Percentiles rank a stretch among this genome's conserved stretches.
Evolutionary conservation across 1,139 yeast genomes (phyloP).

Genomic region (Meyerozyma athensensis): DNA sequence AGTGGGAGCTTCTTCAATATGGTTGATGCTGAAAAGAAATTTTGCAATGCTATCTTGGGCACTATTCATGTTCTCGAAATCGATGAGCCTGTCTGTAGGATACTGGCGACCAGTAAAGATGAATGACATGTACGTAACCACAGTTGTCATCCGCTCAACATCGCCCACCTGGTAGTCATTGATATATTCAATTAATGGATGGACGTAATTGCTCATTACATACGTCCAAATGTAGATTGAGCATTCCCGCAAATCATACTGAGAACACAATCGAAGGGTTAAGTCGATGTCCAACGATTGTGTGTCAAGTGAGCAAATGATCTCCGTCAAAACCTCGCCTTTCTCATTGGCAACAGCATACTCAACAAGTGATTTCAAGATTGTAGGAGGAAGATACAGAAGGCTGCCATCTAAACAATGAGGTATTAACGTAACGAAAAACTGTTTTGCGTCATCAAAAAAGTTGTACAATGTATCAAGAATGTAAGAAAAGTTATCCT

Average conservation of each 20-base stretch:
- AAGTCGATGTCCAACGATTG: constrained; percentile 68
- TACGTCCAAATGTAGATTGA: constrained; percentile 64
- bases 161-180: constrained; percentile 15
- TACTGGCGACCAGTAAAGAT: constrained; percentile 73
- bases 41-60: constrained; percentile 50
- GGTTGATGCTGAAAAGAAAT: constrained; percentile 40
- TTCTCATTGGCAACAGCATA: constrained; percentile 36
- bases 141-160: constrained; percentile 25
- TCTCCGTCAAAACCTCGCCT: constrained; percentile 53
- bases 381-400: constrained; percentile 50
- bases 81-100: constrained; percentile 58
- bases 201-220: constrained; percentile 57
- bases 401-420: constrained; percentile 47
- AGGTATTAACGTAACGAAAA: constrained; percentile 48
- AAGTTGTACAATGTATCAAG: constrained; percentile 53
- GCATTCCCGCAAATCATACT: constrained; percentile 54
- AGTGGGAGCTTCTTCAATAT: constrained; percentile 22
- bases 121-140: constrained; percentile 61
- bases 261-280: constrained; percentile 54
- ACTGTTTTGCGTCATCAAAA: constrained; percentile 30
- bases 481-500: constrained; percentile 20
- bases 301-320: constrained; percentile 64
- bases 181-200: constrained; percentile 62
- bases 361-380: constrained; percentile 56
- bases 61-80: constrained; percentile 15